A percentile compares a stretch with the other conserved stretches of the same genome.
phyloP scores from a whole-genome alignment of 2,329 filamentous ascomycete species.

The Fusarium sp. region DNA sequence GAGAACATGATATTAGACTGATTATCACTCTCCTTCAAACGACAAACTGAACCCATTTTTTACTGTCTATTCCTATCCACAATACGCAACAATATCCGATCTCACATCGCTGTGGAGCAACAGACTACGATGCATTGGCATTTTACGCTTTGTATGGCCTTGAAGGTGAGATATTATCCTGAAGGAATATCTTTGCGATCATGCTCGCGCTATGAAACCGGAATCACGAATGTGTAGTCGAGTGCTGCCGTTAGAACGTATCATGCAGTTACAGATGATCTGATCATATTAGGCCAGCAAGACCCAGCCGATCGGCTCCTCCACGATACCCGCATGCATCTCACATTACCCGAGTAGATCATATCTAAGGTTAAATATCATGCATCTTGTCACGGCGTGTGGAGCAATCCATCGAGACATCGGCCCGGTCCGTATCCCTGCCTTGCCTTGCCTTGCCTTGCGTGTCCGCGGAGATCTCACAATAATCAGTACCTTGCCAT shows the following conservation, averaged over 20 bases:
- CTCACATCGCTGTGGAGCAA: no score
- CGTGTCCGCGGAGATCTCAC: not conserved
- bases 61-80: no score
- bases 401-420: not conserved
- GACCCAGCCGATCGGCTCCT: not conserved
- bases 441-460: not conserved
- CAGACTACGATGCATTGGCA: not conserved
- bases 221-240: not conserved
- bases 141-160: not conserved
- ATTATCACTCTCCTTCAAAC: not conserved
- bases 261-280: conserved; percentile 5
- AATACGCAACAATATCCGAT: not conserved
- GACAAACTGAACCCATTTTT: not conserved
- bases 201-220: not conserved
- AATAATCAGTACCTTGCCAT: not conserved
- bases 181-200: not conserved
- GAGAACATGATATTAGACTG: not conserved
- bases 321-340: conserved; percentile 5
- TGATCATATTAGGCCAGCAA: not conserved
- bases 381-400: not conserved
- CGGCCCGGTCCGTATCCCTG: conserved; percentile 6
- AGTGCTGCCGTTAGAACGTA: not conserved
- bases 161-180: not conserved
- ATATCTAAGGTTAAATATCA: not conserved
- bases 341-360: not conserved